phyloP scores from a whole-genome alignment of 1,139 yeast genomes.

The Kazachstania sp. region DNA sequence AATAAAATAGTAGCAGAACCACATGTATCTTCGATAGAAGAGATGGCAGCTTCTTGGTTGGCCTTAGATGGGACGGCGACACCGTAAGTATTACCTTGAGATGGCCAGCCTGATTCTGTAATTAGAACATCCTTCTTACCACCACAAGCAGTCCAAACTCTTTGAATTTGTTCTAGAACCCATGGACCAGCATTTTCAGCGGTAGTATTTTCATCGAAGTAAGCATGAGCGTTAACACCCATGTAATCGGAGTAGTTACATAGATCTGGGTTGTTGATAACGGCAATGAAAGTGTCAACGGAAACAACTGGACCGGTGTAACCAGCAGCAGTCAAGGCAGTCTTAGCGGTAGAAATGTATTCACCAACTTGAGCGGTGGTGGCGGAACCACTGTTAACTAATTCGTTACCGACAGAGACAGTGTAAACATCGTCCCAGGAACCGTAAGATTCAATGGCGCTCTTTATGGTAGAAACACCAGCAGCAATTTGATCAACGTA shows the following conservation, averaged over 20 bases:
- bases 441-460: slow-evolving; percentile 49
- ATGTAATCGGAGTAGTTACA: slow-evolving; percentile 67
- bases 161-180: slow-evolving; percentile 56
- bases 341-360: slow-evolving; percentile 49
- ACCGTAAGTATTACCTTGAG: slow-evolving; percentile 56
- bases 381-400: slow-evolving; percentile 61
- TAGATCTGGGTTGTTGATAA: slow-evolving; percentile 58
- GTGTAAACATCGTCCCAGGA: slow-evolving; percentile 66
- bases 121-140: slow-evolving; percentile 49
- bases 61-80: slow-evolving; percentile 56
- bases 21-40: slow-evolving; percentile 45
- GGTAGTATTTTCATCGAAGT: slow-evolving; percentile 61
- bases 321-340: slow-evolving; percentile 53
- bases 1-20: slow-evolving; percentile 54
- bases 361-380: slow-evolving; percentile 45
- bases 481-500: slow-evolving; percentile 45
- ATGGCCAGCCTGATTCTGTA: slow-evolving; percentile 81
- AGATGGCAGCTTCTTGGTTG: slow-evolving; percentile 55
- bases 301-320: slow-evolving; percentile 66
- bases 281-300: slow-evolving; percentile 73
- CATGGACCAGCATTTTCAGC: slow-evolving; percentile 65
- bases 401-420: slow-evolving; percentile 72
- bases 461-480: slow-evolving; percentile 46
- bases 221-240: slow-evolving; percentile 77
- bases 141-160: slow-evolving; percentile 59